Evolutionary conservation across 2,329 filamentous ascomycete species (phyloP).

Genomic region (Stagonosporopsis vannaccii): DNA sequence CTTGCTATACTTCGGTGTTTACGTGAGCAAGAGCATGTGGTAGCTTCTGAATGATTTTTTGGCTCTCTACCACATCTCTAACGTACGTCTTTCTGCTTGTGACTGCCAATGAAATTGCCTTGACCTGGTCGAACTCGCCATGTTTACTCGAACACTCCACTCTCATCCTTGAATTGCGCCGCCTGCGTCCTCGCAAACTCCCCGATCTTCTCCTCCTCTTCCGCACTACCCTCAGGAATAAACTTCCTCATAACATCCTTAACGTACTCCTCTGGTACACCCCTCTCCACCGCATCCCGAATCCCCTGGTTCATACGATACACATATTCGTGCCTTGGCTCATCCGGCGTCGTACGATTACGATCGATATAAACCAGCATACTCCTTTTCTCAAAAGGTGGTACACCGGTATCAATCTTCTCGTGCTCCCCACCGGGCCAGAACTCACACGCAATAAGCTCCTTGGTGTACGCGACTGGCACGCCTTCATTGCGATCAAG

Average conservation of each 20-base stretch:
- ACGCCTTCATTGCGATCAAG: slow-evolving; percentile 66
- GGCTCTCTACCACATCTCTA: neutral
- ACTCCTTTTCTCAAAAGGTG: slow-evolving; percentile 28
- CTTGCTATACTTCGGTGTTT: neutral
- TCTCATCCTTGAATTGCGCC: slow-evolving; percentile 42
- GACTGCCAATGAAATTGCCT: neutral
- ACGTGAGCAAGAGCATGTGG: neutral
- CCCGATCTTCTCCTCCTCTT: slow-evolving; percentile 30
- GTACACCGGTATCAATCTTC: slow-evolving; percentile 10
- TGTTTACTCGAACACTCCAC: slow-evolving; percentile 29
- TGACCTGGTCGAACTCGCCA: neutral
- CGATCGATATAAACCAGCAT: slow-evolving; percentile 69
- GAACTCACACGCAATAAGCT: slow-evolving; percentile 54
- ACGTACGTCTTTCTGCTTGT: neutral
- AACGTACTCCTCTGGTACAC: slow-evolving; percentile 65
- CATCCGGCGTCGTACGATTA: slow-evolving; percentile 47
- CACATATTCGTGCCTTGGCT: slow-evolving; percentile 65
- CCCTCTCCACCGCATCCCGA: slow-evolving; percentile 62
- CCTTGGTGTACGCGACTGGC: slow-evolving; percentile 66
- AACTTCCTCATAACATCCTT: slow-evolving; percentile 61
- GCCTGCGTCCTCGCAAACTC: slow-evolving; percentile 50
- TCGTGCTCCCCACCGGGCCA: slow-evolving; percentile 43
- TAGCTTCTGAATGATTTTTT: neutral
- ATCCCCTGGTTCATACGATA: slow-evolving; percentile 70
- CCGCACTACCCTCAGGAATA: slow-evolving; percentile 45